phyloP scores from a whole-genome alignment of 768 basidiomycete genomes.

The Chalciporus sphaerocephalus region DNA sequence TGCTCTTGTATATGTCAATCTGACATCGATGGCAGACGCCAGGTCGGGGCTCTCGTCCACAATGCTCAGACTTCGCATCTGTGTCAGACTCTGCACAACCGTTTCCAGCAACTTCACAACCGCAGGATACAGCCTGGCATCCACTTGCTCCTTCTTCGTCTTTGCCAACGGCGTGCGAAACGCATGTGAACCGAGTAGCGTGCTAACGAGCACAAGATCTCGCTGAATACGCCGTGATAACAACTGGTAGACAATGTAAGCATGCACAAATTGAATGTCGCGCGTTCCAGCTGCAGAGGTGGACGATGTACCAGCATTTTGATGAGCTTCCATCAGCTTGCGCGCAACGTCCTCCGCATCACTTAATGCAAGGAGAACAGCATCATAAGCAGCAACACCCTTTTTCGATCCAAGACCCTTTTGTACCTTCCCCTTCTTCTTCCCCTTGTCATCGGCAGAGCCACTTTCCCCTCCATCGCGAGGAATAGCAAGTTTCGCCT shows the following conservation, averaged over 20 bases:
- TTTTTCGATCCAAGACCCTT: conserved; percentile 53
- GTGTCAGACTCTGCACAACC: conserved; percentile 76
- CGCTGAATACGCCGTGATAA: conserved; percentile 84
- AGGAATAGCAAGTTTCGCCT: conserved; percentile 49
- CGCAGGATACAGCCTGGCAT: conserved; percentile 75
- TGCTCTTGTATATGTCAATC: conserved; percentile 70
- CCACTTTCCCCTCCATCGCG: conserved; percentile 26
- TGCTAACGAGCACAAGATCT: conserved; percentile 74
- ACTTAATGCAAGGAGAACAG: conserved; percentile 75
- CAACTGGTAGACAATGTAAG: conserved; percentile 84
- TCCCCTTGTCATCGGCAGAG: conserved; percentile 23
- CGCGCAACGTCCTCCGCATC: conserved; percentile 86
- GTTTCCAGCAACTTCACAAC: conserved; percentile 87
- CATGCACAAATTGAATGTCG: conserved; percentile 81
- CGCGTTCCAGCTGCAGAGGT: conserved; percentile 45
- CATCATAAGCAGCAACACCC: conserved; percentile 84
- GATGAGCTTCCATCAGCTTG: conserved; percentile 78
- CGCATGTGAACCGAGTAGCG: conserved; percentile 48
- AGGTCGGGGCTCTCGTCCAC: conserved; percentile 88
- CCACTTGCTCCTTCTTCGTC: conserved; percentile 47
- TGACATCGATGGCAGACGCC: conserved; percentile 69
- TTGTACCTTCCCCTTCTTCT: conserved; percentile 36
- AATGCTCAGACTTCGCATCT: conserved; percentile 77
- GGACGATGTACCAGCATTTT: conserved; percentile 45
- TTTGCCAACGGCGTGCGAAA: conserved; percentile 25